Conservation (phyloP, 164 flowering plant species). For the Liquidambar formosana region DNA sequence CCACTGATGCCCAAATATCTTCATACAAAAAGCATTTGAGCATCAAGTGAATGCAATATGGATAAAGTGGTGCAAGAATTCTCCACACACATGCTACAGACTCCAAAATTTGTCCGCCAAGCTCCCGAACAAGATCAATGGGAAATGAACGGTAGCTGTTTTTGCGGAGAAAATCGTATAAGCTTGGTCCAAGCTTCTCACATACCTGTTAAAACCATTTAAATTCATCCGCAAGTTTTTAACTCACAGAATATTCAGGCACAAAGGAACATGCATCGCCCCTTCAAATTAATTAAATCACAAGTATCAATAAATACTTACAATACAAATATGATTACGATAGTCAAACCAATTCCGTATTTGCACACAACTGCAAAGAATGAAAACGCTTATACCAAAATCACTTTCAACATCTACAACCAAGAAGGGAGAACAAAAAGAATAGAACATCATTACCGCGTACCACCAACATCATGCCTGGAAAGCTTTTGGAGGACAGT, state of each 20-base stretch:
- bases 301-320: conserved; percentile 72
- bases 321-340: conserved; percentile 99
- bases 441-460: conserved; percentile 53
- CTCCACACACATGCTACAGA: conserved; percentile 99
- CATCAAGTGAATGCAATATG: conserved; percentile 20
- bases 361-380: conserved; percentile 99
- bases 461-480: conserved; percentile 70
- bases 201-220: conserved; percentile 93
- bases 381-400: conserved; percentile 58
- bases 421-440: conserved; percentile 9
- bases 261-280: conserved; percentile 32
- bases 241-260: conserved; percentile 60
- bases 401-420: conserved; percentile 29
- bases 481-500: conserved; percentile 80
- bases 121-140: conserved; percentile 98
- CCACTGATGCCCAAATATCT: conserved; percentile 3
- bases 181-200: conserved; percentile 99
- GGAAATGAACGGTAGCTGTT: conserved; percentile 97
- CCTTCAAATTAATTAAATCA: conserved; percentile 48
- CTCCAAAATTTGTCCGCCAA: conserved; percentile 99
- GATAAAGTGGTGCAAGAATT: conserved; percentile 45
- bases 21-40: neutral
- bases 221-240: conserved; percentile 64
- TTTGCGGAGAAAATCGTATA: conserved; percentile 98
- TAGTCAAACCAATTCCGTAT: conserved; percentile 99